These are phyloP conservation scores for Phialophora verrucosa DNA, from an alignment of 2,329 filamentous ascomycete genomes.

Conservation along the genomic window DNA sequence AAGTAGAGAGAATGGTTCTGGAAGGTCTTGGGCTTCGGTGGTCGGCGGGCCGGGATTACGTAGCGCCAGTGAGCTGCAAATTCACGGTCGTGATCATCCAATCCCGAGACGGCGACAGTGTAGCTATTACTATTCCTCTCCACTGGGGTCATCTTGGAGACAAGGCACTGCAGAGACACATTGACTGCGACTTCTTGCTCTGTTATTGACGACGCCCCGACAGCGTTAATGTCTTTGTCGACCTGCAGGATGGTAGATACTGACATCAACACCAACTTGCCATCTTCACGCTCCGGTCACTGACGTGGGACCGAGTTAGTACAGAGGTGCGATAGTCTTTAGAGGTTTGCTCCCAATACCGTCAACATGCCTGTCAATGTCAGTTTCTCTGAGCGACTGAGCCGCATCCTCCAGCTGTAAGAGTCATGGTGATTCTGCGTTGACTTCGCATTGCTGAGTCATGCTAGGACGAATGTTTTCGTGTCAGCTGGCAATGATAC, in stretches of 20 bases:
- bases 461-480: conserved; percentile 55
- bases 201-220: neutral
- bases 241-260: neutral
- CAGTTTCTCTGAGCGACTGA: conserved; percentile 66
- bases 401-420: conserved; percentile 67
- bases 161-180: neutral
- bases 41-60: conserved; percentile 20
- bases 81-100: neutral
- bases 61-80: conserved; percentile 11
- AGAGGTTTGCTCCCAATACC: neutral
- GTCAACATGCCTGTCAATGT: conserved; percentile 44
- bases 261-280: neutral
- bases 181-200: neutral
- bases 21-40: conserved; percentile 21
- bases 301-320: neutral
- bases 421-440: conserved; percentile 39
- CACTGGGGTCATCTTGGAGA: neutral
- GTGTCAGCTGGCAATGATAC: conserved; percentile 49
- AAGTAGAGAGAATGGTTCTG: conserved; percentile 15
- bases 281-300: neutral
- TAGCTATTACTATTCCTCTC: neutral
- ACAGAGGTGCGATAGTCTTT: neutral
- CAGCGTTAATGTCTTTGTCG: neutral
- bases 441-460: conserved; percentile 32
- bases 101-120: neutral